Evolutionary conservation across 2,329 filamentous ascomycete species (phyloP).

Genomic region (Thelonectria olida): DNA sequence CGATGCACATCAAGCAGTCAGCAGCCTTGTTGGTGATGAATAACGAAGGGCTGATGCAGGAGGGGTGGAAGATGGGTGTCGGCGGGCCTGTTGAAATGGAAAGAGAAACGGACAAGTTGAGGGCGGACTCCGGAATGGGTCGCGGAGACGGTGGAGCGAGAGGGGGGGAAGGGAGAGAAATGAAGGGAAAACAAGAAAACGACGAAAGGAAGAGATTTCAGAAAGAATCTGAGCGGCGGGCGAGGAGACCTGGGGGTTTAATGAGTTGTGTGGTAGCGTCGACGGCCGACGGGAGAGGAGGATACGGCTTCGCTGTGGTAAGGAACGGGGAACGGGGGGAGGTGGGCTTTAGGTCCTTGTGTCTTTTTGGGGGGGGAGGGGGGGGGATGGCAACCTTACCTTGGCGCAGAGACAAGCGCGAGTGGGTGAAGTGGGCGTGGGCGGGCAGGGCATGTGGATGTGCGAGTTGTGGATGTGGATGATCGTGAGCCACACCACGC

Average conservation of each 20-base stretch:
- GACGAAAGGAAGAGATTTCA: constrained; percentile 44
- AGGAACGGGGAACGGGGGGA: constrained; percentile 16
- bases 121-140: constrained; percentile 42
- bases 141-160: constrained; percentile 46
- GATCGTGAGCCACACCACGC: constrained; percentile 40
- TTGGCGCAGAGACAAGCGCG: constrained; percentile 21
- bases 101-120: constrained; percentile 38
- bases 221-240: constrained; percentile 34
- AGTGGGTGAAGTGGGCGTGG: constrained; percentile 22
- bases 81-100: constrained; percentile 37
- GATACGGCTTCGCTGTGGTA: constrained; percentile 19
- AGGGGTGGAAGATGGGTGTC: constrained; percentile 34
- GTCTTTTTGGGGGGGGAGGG: constrained; percentile 19
- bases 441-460: constrained; percentile 14
- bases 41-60: constrained; percentile 41
- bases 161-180: constrained; percentile 37
- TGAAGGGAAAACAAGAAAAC: constrained; percentile 43
- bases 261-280: constrained; percentile 44
- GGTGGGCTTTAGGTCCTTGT: constrained; percentile 11
- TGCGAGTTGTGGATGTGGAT: constrained; percentile 20
- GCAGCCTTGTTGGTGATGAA: constrained; percentile 39
- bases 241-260: constrained; percentile 46
- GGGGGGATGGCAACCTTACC: constrained; percentile 38
- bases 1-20: constrained; percentile 40
- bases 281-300: constrained; percentile 28